phyloP scores from a whole-genome alignment of 2,329 filamentous ascomycete species.

The Penicillium sp. region DNA sequence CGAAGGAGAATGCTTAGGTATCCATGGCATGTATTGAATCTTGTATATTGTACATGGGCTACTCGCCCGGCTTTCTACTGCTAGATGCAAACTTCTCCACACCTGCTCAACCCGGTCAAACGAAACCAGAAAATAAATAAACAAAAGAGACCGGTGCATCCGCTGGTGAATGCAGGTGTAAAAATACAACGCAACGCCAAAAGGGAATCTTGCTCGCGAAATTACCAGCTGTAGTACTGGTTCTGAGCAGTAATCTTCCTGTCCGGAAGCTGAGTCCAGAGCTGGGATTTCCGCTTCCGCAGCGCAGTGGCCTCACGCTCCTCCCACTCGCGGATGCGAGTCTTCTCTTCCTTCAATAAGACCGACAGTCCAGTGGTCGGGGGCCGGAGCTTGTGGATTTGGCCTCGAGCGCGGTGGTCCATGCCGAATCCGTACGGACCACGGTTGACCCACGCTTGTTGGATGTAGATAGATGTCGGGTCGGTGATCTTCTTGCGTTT shows the following conservation, averaged over 20 bases:
- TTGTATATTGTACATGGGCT: conserved; percentile 21
- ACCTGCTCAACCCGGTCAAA: background rate
- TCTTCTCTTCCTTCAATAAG: conserved; percentile 88
- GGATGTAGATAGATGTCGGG: conserved; percentile 78
- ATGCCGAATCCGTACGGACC: conserved; percentile 58
- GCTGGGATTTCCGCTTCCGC: conserved; percentile 67
- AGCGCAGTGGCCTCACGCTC: conserved; percentile 72
- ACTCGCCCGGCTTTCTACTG: conserved; percentile 6
- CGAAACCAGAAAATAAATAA: background rate
- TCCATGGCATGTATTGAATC: conserved; percentile 7
- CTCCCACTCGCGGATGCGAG: conserved; percentile 71
- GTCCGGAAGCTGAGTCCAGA: conserved; percentile 86
- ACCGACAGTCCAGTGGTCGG: conserved; percentile 73
- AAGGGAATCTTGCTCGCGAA: conserved; percentile 6
- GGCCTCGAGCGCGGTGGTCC: conserved; percentile 72
- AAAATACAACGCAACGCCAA: conserved; percentile 31
- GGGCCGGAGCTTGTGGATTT: conserved; percentile 61
- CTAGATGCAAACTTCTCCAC: conserved; percentile 9
- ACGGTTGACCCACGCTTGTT: conserved; percentile 86
- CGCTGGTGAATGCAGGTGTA: conserved; percentile 16
- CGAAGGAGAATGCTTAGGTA: conserved; percentile 1
- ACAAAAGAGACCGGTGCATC: conserved; percentile 3
- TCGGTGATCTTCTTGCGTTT: conserved; percentile 66
- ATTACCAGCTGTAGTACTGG: conserved; percentile 87
- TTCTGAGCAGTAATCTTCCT: conserved; percentile 76